Evolutionary conservation across 139 green algal genomes (phyloP), one percentile per base, ranked within the genome.

Genomic region (Chlorella sp.): DNA sequence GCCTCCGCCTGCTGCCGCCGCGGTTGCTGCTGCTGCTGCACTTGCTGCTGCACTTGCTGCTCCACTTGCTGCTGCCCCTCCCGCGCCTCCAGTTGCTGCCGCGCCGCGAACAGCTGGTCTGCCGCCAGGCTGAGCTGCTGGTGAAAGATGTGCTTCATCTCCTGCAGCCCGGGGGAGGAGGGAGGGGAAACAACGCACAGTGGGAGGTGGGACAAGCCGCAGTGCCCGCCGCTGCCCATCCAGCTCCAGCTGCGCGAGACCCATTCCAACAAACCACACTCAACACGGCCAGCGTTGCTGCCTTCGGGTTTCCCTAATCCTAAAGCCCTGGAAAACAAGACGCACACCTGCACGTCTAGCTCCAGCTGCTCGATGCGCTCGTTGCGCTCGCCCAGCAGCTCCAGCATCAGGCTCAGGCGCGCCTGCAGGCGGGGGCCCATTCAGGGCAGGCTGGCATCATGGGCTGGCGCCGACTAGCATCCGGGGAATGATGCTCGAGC

Each of bases 121-220:
- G 72, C 81, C 5, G 85, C 86, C 72, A 89, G 76, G 28, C 78
- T 56, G 17, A 78, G 78, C 41, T 97, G 94, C 70, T 88, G 48
- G 80, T 94, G 92, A 75, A 97, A 97, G 76, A 97, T 97, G 46
- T 43, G 36, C 73, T 93, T 93, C 93, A 96, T 96, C 46, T 97
- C 94, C 16, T 32, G 54, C 5, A 22, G 40, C 28, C 14, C 24
- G 0, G 40, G 73, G 19, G 34, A 62, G 19, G 7, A 48, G 44
- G 46, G 2, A 43, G n/a, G 24, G 30, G 30, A 20, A 46, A 6
- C 11, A 43, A 20, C 44, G 67, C 67, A 65, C 9, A 20, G 14
- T 7, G 14, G 41, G 9, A 76, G 17, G 28, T 2, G 6, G 14
- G 13, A 30, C 6, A 6, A 43, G 68, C 68, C 16, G 36, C 36